phyloP scores from a whole-genome alignment of 2,329 filamentous ascomycete species.

The Kalaharituber pfeilii region DNA sequence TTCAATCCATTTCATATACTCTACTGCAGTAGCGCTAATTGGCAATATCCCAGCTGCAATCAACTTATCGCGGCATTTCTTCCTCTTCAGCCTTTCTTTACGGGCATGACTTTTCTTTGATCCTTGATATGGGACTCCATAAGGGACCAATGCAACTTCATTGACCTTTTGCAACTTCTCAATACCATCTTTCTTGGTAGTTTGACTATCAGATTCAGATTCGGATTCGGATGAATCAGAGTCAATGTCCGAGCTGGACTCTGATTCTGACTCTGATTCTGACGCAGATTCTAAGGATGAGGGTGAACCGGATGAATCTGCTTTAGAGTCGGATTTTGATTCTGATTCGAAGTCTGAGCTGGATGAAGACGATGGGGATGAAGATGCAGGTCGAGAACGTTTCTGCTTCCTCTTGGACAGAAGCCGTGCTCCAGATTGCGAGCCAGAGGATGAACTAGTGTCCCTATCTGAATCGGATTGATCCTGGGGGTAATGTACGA shows the following conservation, averaged over 20 bases:
- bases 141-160: constrained; percentile 6
- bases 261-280: neutral
- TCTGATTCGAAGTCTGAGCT: neutral
- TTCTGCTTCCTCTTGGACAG: constrained; percentile 1
- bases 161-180: neutral
- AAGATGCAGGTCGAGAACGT: too few relatives aligned
- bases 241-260: neutral
- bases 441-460: constrained; percentile 4
- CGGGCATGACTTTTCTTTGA: constrained; percentile 9
- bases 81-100: constrained; percentile 12
- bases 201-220: too few relatives aligned
- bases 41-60: constrained; percentile 6
- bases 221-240: constrained; percentile 5
- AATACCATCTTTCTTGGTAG: too few relatives aligned
- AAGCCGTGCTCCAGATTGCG: neutral
- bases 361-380: neutral
- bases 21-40: neutral
- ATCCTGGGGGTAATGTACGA: too few relatives aligned
- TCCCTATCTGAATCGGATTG: constrained; percentile 8
- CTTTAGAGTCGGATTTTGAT: neutral
- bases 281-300: constrained; percentile 5
- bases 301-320: neutral
- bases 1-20: neutral
- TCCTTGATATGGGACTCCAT: constrained; percentile 11
- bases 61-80: constrained; percentile 2